Evolutionary conservation across 2,329 filamentous ascomycete species (phyloP), one percentile per base, ranked within the genome.

Genomic region (Fragosphaeria purpurea): DNA sequence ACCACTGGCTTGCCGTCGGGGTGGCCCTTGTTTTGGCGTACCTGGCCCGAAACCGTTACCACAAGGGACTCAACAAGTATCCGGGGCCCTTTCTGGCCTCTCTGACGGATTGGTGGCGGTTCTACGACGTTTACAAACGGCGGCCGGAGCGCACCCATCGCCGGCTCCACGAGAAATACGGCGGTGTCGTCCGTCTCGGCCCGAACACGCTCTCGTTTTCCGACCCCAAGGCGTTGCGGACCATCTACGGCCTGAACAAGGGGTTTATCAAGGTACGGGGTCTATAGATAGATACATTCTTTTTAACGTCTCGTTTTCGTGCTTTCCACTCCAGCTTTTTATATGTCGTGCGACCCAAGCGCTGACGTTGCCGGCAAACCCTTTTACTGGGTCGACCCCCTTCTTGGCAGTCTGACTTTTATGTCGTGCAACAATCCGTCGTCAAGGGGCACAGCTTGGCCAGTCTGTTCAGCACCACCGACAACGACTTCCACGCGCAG

Each of bases 161-260:
- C 43, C 71, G 67, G 7, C 71, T 93, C 1, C 87, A 93, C 62
- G 73, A 74, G 11, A 75, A 86, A 58, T 74, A 88, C 67, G 87
- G 87, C 44, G 79, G 85, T 60, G 72, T 91, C 3, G 85, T 93
- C 1, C 76, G 87, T 1, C 67, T 89, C 4, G 87, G 86, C 0
- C 87, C 87, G 1, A 89, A 89, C 55, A 70, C 71, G 0, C 66
- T 93, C 1, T 88, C 84, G 0, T 88, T 93, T 60, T 77, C 83
- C 3, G 77, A 88, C 56, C 85, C 87, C 0, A 77, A 77, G 52
- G 85, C 85, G 0, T 71, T 91, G 57, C 86, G 86, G 66, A 70
- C 72, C 9, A 90, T 93, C 43, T 94, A 93, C 63, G 86, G 86
- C 0, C 66, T 91, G 42, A 91, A 90, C 63, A 90, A 90, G 65